phyloP scores from a whole-genome alignment of 2,329 filamentous ascomycete species.

The Fusarium keratoplasticum region DNA sequence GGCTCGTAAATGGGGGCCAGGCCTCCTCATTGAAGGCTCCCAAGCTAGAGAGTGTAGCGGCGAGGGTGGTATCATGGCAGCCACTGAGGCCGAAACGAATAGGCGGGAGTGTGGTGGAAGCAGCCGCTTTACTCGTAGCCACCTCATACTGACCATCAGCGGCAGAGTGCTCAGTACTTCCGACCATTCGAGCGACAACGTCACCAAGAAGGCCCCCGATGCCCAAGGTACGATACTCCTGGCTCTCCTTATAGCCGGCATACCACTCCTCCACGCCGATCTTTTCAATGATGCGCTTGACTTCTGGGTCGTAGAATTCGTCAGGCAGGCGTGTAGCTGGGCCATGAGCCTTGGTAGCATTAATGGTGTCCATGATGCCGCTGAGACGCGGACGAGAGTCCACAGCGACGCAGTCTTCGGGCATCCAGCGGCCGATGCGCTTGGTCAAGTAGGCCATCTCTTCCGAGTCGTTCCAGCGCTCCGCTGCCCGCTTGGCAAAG shows the following conservation, averaged over 20 bases:
- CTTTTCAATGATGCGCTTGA: conserved; percentile 75
- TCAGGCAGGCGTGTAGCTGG: conserved; percentile 80
- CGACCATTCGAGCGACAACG: conserved; percentile 80
- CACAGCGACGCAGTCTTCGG: conserved; percentile 78
- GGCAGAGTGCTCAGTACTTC: conserved; percentile 68
- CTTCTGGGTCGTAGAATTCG: conserved; percentile 87
- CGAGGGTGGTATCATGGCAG: conserved; percentile 94
- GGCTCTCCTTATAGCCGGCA: conserved; percentile 83
- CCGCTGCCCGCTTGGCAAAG: conserved; percentile 78
- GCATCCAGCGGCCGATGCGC: conserved; percentile 88
- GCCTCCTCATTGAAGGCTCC: conserved; percentile 78
- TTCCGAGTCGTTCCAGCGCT: conserved; percentile 78
- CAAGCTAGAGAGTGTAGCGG: conserved; percentile 79
- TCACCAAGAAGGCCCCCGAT: conserved; percentile 90
- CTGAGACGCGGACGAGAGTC: conserved; percentile 86
- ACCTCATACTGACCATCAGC: conserved; percentile 66
- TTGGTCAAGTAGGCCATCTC: conserved; percentile 88
- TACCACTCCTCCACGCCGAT: conserved; percentile 95
- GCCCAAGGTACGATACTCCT: conserved; percentile 89
- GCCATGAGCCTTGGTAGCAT: conserved; percentile 83
- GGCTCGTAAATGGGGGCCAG: conserved; percentile 96
- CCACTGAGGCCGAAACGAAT: conserved; percentile 84
- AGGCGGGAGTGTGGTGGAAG: conserved; percentile 48
- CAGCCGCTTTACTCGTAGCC: conserved; percentile 47
- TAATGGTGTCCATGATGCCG: conserved; percentile 95